phyloP scores from a whole-genome alignment of 352 stramenopile species.

The Plasmopara muralis region DNA sequence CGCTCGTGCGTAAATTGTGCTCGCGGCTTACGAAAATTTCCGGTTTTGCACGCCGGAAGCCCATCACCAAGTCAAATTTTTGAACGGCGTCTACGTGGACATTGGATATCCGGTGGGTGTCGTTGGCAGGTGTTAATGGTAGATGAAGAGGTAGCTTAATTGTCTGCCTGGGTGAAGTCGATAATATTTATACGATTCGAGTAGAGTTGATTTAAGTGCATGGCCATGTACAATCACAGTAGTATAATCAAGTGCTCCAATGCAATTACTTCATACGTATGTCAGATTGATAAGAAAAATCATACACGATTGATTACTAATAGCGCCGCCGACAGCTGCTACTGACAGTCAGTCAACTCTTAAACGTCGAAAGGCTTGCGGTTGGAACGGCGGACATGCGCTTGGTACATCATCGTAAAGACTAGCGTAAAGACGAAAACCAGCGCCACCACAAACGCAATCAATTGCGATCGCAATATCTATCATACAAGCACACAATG shows the following conservation, averaged over 20 bases:
- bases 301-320: not conserved
- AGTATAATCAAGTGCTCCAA: not conserved
- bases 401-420: constrained; percentile 53
- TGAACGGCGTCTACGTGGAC: constrained; percentile 17
- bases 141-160: constrained; percentile 8
- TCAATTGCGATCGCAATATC: constrained; percentile 54
- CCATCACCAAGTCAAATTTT: constrained; percentile 8
- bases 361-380: constrained; percentile 24
- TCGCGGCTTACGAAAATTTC: constrained; percentile 42
- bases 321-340: not conserved
- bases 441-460: constrained; percentile 54
- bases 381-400: constrained; percentile 24
- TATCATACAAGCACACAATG: constrained; percentile 14
- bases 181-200: constrained; percentile 24
- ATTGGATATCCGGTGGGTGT: constrained; percentile 19
- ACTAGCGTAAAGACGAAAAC: constrained; percentile 43
- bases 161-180: not conserved
- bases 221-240: no score
- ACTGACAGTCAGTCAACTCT: not conserved
- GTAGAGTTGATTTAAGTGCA: not conserved
- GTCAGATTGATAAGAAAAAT: not conserved
- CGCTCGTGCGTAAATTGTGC: constrained; percentile 55
- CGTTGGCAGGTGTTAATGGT: constrained; percentile 1
- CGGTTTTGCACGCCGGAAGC: constrained; percentile 25
- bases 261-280: not conserved